Evolutionary conservation across 139 green algal species (phyloP), one percentile per base, ranked within the genome.

Genomic region (Dunaliella sp.): DNA sequence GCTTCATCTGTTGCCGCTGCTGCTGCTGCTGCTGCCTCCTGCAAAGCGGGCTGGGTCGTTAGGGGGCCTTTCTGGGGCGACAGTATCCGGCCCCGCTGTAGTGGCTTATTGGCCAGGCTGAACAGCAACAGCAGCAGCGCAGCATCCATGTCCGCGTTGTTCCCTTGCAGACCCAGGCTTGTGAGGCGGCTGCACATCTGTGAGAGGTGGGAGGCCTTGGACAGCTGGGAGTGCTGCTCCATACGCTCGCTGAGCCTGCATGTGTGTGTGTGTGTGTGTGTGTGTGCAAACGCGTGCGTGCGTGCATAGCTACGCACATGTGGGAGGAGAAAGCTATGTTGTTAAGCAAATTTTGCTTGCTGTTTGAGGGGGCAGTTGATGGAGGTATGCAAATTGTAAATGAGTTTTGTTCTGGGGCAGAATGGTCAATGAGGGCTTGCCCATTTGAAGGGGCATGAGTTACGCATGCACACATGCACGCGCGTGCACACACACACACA

Each of bases 181-280:
- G 1, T 73, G 1, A 88, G 74, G 37, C 3, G 30, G 1, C n/a
- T 21, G 26, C 38, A 12, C 33, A 75, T n/a, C 33, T 79, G 37
- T 26, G n/a, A 30, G 48, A 88, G 75, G 3, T 36, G 30, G 21
- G 3, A 34, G 1, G 86, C 86, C 86, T 88, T 88, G 74, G 81
- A 78, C 2, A 84, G 30, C 38, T 88, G 86, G 26, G 38, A 65
- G 81, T 86, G 86, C 81, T 88, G 75, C 38, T 84, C 78, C 73
- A 88, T 80, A 22, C 86, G 81, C 3, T 33, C 37, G 28, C 80
- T 81, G 26, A 88, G 86, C 38, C 86, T 88, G 80, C 73, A 85
- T 24, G 28, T n/a, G n/a, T n/a, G n/a, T n/a, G n/a, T n/a, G n/a
- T n/a, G n/a, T n/a, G n/a, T n/a, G n/a, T n/a, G n/a, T n/a, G n/a